phyloP scores from a whole-genome alignment of 352 stramenopile species.

The Peronospora farinosa region DNA sequence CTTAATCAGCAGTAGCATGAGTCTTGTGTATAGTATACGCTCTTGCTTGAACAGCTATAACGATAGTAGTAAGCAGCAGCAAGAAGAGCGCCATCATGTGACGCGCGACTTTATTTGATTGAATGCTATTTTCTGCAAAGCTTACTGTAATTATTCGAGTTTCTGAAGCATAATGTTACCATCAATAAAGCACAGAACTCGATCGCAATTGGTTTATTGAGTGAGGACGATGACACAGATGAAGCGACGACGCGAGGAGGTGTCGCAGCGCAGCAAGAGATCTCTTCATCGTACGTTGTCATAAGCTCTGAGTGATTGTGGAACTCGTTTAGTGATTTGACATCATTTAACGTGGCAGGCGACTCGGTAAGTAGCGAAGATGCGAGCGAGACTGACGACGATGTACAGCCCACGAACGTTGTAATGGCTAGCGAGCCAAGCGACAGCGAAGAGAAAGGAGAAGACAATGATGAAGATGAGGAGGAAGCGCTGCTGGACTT shows the following conservation, averaged over 20 bases:
- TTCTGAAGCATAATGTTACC: constrained; percentile 3
- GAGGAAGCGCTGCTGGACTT: constrained; percentile 59
- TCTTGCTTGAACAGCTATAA: too few species aligned
- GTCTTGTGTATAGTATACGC: too few species aligned
- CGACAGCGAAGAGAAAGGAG: constrained; percentile 28
- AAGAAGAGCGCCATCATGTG: background rate
- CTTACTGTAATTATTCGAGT: constrained; percentile 11
- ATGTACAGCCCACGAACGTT: constrained; percentile 22
- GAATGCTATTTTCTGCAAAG: too few species aligned
- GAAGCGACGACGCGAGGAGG: constrained; percentile 37
- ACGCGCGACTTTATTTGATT: constrained; percentile 2
- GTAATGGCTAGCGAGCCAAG: constrained; percentile 18
- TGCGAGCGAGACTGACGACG: constrained; percentile 30
- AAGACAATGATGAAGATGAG: constrained; percentile 33
- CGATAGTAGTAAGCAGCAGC: too few species aligned
- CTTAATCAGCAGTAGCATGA: too few species aligned
- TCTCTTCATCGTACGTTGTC: constrained; percentile 29
- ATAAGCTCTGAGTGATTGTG: background rate
- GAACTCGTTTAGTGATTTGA: background rate
- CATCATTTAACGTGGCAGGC: constrained; percentile 6
- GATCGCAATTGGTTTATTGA: background rate
- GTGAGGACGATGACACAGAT: constrained; percentile 12
- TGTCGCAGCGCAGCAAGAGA: constrained; percentile 27
- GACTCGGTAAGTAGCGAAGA: constrained; percentile 30
- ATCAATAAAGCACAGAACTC: background rate